A percentile compares a stretch with the other conserved stretches of the same genome.
Evolutionary conservation across 352 stramenopile genomes (phyloP).

Genomic region (Phytophthora hybrid): DNA sequence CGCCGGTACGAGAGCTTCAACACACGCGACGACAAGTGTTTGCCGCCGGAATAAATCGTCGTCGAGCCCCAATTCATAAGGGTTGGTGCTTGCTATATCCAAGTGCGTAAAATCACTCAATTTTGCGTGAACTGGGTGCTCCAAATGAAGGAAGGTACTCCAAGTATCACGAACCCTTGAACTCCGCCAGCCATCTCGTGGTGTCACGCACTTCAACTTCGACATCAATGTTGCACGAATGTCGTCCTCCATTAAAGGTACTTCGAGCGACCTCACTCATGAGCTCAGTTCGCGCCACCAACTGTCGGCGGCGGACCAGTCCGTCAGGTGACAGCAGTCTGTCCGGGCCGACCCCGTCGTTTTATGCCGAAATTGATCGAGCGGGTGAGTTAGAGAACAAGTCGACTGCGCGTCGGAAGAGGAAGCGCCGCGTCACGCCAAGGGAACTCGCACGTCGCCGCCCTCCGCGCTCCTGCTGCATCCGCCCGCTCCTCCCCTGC

Average conservation of each 20-base stretch:
- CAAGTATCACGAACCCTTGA: no score
- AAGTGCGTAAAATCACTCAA: no score
- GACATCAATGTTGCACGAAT: no score
- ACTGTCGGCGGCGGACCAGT: slow-evolving; percentile 1
- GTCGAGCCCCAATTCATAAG: no score
- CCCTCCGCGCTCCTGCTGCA: not conserved
- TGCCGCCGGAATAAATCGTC: not conserved
- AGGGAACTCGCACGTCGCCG: slow-evolving; percentile 14
- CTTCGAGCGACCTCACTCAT: slow-evolving; percentile 8
- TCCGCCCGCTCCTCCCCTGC: slow-evolving; percentile 10
- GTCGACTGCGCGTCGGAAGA: slow-evolving; percentile 19
- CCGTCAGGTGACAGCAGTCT: slow-evolving; percentile 23
- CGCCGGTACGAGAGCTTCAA: slow-evolving; percentile 18
- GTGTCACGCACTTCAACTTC: no score
- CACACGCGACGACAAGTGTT: not conserved
- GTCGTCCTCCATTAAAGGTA: not conserved
- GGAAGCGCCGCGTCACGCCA: not conserved
- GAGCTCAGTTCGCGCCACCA: not conserved
- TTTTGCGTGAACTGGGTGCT: no score
- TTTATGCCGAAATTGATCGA: slow-evolving; percentile 22
- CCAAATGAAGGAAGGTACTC: no score
- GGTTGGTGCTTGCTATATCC: no score
- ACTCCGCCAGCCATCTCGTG: no score
- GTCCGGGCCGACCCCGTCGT: slow-evolving; percentile 26
- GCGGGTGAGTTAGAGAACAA: slow-evolving; percentile 3